Evolutionary conservation across 345 rosid species (phyloP).

Genomic region (Physaria fendleri): DNA sequence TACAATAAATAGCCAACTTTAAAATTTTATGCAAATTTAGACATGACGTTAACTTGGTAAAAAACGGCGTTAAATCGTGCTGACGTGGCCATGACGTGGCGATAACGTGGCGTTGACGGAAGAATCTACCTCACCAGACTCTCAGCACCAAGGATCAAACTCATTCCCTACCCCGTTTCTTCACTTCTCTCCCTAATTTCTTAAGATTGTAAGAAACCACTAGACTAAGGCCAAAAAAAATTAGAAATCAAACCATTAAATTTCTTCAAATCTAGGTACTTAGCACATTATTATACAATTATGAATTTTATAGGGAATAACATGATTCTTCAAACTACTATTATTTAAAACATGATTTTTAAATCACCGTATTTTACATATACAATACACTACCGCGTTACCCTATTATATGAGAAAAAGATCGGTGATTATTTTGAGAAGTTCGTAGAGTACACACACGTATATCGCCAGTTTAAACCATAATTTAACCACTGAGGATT

Average conservation of each 20-base stretch:
- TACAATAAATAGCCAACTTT: too few relatives aligned
- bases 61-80: too few relatives aligned
- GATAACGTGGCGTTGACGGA: too few relatives aligned
- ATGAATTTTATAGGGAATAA: not conserved
- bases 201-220: too few relatives aligned
- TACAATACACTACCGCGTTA: not conserved
- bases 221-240: too few relatives aligned
- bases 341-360: not conserved
- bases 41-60: too few relatives aligned
- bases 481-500: not conserved
- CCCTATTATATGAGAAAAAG: not conserved
- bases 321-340: not conserved
- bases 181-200: too few relatives aligned
- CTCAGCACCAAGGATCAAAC: too few relatives aligned
- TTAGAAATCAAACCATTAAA: not conserved
- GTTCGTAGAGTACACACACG: not conserved
- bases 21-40: too few relatives aligned
- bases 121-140: too few relatives aligned
- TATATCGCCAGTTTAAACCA: not conserved
- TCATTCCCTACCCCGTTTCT: too few relatives aligned
- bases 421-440: conserved; percentile 16
- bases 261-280: conserved; percentile 10
- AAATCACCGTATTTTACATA: conserved; percentile 9
- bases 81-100: too few relatives aligned
- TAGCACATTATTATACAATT: not conserved